phyloP scores from a whole-genome alignment of 139 green algal genomes.

The Micractinium sp. region DNA sequence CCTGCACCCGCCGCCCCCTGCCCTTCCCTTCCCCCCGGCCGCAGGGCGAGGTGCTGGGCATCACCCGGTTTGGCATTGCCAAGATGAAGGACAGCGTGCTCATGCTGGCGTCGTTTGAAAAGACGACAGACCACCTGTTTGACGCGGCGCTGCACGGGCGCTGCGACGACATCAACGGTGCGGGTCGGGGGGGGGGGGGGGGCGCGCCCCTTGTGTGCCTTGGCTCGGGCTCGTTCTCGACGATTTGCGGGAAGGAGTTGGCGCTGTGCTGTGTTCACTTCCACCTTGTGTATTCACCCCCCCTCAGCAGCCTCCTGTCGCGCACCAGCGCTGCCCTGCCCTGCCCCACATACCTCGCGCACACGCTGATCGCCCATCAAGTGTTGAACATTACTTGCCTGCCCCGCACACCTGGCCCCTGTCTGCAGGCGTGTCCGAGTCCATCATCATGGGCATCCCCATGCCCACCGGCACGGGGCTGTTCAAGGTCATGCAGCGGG shows the following conservation, averaged over 20 bases:
- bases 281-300: not conserved
- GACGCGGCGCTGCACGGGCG: slow-evolving; percentile 91
- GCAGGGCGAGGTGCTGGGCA: slow-evolving; percentile 96
- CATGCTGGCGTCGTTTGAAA: slow-evolving; percentile 99
- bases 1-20: no score
- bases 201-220: not conserved
- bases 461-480: slow-evolving; percentile 97
- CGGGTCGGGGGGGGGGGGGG: not conserved
- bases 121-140: slow-evolving; percentile 99
- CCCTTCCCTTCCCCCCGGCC: no score
- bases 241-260: not conserved
- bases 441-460: slow-evolving; percentile 99
- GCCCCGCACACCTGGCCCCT: no score
- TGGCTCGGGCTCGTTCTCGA: not conserved
- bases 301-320: not conserved
- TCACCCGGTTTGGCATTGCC: slow-evolving; percentile 98
- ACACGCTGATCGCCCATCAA: no score
- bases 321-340: no score
- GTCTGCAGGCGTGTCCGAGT: slow-evolving; percentile 69
- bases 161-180: slow-evolving; percentile 58
- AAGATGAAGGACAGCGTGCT: slow-evolving; percentile 99
- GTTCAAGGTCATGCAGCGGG: slow-evolving; percentile 73
- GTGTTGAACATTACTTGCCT: no score
- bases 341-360: no score
- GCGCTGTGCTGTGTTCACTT: no score